phyloP scores from a whole-genome alignment of 2,329 filamentous ascomycete genomes.

The Trichophyton benhamiae region DNA sequence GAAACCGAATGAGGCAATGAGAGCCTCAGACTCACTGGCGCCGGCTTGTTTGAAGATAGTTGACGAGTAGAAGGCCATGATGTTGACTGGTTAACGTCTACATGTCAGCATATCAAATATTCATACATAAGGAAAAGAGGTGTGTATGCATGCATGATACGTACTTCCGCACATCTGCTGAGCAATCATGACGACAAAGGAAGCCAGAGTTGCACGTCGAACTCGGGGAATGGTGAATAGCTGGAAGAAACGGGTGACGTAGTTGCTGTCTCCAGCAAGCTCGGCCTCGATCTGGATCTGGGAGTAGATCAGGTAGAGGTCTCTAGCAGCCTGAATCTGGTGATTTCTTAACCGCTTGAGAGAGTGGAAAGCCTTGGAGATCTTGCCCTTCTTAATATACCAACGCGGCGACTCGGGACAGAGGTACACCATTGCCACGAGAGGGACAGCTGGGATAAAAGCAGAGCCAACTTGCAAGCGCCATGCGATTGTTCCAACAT shows the following conservation, averaged over 20 bases:
- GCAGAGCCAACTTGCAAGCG: slow-evolving; percentile 52
- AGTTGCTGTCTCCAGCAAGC: slow-evolving; percentile 39
- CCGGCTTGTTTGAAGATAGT: slow-evolving; percentile 46
- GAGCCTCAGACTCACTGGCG: slow-evolving; percentile 42
- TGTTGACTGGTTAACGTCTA: slow-evolving; percentile 41
- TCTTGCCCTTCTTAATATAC: slow-evolving; percentile 54
- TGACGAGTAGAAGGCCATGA: slow-evolving; percentile 64
- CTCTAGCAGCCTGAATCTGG: slow-evolving; percentile 48
- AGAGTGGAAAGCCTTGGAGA: slow-evolving; percentile 48
- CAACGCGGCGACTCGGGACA: slow-evolving; percentile 55
- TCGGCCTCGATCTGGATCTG: slow-evolving; percentile 38
- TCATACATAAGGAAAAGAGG: slow-evolving; percentile 13
- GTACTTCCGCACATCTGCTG: slow-evolving; percentile 54
- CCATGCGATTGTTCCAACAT: slow-evolving; percentile 49
- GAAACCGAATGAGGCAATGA: slow-evolving; percentile 53
- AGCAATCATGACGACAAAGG: slow-evolving; percentile 67
- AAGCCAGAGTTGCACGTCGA: slow-evolving; percentile 56
- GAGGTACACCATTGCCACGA: slow-evolving; percentile 46
- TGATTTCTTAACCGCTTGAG: slow-evolving; percentile 47
- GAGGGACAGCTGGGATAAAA: slow-evolving; percentile 51
- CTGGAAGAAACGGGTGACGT: slow-evolving; percentile 46
- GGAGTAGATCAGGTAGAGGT: slow-evolving; percentile 49
- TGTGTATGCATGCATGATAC: not conserved
- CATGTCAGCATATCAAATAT: slow-evolving; percentile 15
- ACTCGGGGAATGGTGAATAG: slow-evolving; percentile 40